Evolutionary conservation across 257 asterid genomes (phyloP), one percentile per base, ranked within the genome.

Genomic region (Eustoma russellianum): DNA sequence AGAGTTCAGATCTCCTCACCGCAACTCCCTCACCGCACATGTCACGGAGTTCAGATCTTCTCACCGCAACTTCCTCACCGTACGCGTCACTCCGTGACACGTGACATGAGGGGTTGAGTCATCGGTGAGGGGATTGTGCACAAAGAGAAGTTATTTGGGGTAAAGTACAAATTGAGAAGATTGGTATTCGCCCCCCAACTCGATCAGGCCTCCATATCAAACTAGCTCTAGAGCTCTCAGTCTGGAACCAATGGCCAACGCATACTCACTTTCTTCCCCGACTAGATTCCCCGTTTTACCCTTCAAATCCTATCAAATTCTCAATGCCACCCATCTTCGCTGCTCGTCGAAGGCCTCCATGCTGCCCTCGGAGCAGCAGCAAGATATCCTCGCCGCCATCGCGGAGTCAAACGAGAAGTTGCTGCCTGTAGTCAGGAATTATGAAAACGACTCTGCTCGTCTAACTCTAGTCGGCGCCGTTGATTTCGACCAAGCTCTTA

Each of bases 381-480:
- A 76, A 51, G 69, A 76, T 15, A 59, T 86, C 55, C 74, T 82
- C 4, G 80, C 77, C 38, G 77, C 91, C 6, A 56, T 86, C 5
- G 77, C 85, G 18, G 71, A 70, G 17, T 65, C 75, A 10, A 64
- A 68, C 18, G 85, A 79, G 55, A 58, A 63, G 30, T 11, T 55
- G 9, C 74, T 77, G 3, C 91, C 95, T 0, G 81, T 70, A 5
- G 85, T 86, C 53, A 73, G 98, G 73, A 77, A 91, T 3, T 90
- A 74, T 57, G 98, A 90, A 67, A 84, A 82, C 61, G 83, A 83
- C 62, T 63, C 79, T 57, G 79, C 87, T 28, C 81, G 96, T 54
- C 75, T 90, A 6, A 81, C 86, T 16, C 71, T 86, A 16, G 77
- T 82, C 15, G 98, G 96, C 24, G 72, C 87, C 48, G 98, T 82